phyloP scores from a whole-genome alignment of 1,139 yeast genomes.

The Trichomonascaceae sp. region DNA sequence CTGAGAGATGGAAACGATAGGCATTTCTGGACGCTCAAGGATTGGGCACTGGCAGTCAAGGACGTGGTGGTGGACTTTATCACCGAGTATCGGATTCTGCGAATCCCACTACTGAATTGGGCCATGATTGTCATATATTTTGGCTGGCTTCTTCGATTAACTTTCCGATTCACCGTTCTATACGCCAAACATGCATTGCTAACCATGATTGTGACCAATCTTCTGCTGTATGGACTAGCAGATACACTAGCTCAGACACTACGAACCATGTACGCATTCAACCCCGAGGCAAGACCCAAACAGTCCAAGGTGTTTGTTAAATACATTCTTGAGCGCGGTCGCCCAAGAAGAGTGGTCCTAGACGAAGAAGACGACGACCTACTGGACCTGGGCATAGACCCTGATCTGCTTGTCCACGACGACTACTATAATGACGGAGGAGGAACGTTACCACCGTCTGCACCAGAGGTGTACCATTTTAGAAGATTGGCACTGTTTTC shows the following conservation, averaged over 20 bases:
- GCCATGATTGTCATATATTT: slow-evolving; percentile 21
- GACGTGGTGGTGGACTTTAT: slow-evolving; percentile 13
- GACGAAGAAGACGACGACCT: slow-evolving; percentile 24
- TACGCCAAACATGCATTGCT: slow-evolving; percentile 55
- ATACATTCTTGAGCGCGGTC: slow-evolving; percentile 23
- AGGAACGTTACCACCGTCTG: slow-evolving; percentile 1
- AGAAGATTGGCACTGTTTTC: slow-evolving; percentile 67
- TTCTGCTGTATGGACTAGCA: slow-evolving; percentile 73
- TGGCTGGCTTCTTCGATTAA: slow-evolving; percentile 21
- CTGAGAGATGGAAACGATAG: background rate
- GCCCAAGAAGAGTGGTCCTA: slow-evolving; percentile 23
- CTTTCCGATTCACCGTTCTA: slow-evolving; percentile 29
- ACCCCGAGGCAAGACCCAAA: slow-evolving; percentile 14
- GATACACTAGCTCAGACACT: slow-evolving; percentile 81
- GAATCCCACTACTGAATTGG: slow-evolving; percentile 26
- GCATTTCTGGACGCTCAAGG: background rate
- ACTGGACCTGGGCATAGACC: slow-evolving; percentile 23
- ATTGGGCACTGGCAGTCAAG: background rate
- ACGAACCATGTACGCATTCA: slow-evolving; percentile 20
- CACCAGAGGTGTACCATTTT: slow-evolving; percentile 38
- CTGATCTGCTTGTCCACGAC: slow-evolving; percentile 18
- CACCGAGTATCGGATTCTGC: slow-evolving; percentile 16
- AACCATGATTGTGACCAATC: slow-evolving; percentile 74
- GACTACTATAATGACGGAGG: slow-evolving; percentile 16
- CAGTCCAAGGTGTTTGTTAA: slow-evolving; percentile 17